phyloP scores from a whole-genome alignment of 129 eudicot genomes.

The Helianthus tuberosus region DNA sequence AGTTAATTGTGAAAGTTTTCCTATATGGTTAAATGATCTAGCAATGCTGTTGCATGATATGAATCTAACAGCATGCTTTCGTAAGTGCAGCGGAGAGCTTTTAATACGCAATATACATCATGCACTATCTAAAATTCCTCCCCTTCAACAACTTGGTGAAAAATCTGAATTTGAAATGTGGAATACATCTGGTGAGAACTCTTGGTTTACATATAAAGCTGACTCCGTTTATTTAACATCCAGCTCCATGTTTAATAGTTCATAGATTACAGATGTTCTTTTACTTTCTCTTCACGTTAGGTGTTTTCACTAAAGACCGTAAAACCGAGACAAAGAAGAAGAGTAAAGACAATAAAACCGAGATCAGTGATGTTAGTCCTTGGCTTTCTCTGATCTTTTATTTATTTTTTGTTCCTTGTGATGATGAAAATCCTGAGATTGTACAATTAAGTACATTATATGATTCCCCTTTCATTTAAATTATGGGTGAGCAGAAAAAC shows the following conservation, averaged over 20 bases:
- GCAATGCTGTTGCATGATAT: constrained; percentile 18
- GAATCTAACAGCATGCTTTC: constrained; percentile 9
- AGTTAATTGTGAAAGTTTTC: not conserved
- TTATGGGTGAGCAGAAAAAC: too few species aligned
- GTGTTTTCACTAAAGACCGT: constrained; percentile 54
- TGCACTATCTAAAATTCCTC: constrained; percentile 65
- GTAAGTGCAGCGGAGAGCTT: constrained; percentile 55
- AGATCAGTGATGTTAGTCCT: constrained; percentile 47
- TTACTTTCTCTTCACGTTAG: constrained; percentile 32
- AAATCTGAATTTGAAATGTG: constrained; percentile 59
- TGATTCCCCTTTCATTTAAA: not conserved
- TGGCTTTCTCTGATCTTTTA: constrained; percentile 4
- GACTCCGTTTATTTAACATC: not conserved
- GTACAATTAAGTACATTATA: not conserved
- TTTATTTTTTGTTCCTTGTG: not conserved
- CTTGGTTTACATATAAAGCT: not conserved
- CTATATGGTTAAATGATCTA: constrained; percentile 7
- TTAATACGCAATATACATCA: constrained; percentile 58
- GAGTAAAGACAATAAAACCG: constrained; percentile 37
- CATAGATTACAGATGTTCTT: not conserved
- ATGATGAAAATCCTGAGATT: not conserved
- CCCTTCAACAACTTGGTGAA: constrained; percentile 42
- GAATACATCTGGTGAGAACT: constrained; percentile 61
- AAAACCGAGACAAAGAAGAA: constrained; percentile 32
- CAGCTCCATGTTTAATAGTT: not conserved